phyloP scores from a whole-genome alignment of 73 alveolate genomes.

The Breviolum minutum region DNA sequence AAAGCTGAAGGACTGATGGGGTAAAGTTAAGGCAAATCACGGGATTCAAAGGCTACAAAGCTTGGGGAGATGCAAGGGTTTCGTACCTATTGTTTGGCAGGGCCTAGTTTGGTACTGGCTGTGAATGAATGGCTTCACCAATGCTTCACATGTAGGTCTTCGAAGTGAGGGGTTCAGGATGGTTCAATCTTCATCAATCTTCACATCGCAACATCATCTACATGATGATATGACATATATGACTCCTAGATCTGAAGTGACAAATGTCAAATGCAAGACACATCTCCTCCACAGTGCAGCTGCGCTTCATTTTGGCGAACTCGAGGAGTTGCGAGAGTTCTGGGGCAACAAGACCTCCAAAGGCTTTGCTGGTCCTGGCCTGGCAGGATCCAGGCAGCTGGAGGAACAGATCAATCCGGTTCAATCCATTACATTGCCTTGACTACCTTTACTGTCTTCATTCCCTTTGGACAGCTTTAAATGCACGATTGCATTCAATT shows the following conservation, averaged over 20 bases:
- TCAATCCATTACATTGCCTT: neutral
- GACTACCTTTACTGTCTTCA: neutral
- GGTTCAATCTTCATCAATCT: neutral
- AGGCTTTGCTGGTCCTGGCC: constrained; percentile 91
- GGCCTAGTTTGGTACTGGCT: too few species aligned
- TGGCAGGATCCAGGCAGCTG: constrained; percentile 53
- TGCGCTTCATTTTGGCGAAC: neutral
- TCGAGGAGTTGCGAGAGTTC: constrained; percentile 82
- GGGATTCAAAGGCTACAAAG: too few species aligned
- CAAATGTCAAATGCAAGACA: neutral
- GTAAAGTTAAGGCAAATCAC: neutral
- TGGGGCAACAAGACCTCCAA: constrained; percentile 88
- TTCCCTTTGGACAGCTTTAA: neutral
- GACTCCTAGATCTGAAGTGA: neutral
- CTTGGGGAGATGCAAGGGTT: neutral
- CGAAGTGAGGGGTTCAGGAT: too few species aligned
- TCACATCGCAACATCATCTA: neutral
- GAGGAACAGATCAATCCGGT: neutral
- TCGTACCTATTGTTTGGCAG: neutral
- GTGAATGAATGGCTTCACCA: too few species aligned
- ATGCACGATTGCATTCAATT: too few species aligned
- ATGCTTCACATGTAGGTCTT: too few species aligned
- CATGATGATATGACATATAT: neutral
- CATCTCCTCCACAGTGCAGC: neutral
- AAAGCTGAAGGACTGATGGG: constrained; percentile 11